These are phyloP conservation scores for Venturia carpophila DNA, from an alignment of 2,329 filamentous ascomycete genomes.

Conservation along the genomic window DNA sequence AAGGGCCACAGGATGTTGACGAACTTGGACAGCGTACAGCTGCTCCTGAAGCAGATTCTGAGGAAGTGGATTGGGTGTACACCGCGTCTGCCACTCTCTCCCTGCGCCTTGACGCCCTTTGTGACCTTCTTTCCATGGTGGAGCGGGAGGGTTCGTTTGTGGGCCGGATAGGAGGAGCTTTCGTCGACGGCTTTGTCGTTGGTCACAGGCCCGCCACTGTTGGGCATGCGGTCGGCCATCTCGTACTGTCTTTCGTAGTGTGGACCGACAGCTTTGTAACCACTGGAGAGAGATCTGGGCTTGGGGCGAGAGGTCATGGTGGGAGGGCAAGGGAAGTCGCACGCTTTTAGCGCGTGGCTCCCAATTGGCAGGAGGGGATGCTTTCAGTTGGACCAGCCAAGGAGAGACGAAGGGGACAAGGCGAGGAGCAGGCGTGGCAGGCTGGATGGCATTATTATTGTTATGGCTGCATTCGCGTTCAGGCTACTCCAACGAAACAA, in stretches of 20 bases:
- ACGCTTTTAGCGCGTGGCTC: neutral
- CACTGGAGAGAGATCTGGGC: neutral
- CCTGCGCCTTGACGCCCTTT: slow-evolving; percentile 34
- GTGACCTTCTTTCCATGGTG: slow-evolving; percentile 18
- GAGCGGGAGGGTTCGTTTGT: slow-evolving; percentile 14
- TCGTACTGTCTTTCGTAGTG: neutral
- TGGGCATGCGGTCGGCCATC: slow-evolving; percentile 6
- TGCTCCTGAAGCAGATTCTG: slow-evolving; percentile 55
- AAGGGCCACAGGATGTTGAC: slow-evolving; percentile 70
- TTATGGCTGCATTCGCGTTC: neutral
- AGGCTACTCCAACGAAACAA: neutral
- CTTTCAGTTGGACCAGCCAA: neutral
- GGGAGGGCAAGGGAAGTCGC: neutral
- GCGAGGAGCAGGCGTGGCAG: neutral
- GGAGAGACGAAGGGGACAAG: neutral
- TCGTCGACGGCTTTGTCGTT: slow-evolving; percentile 10
- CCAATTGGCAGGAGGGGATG: neutral
- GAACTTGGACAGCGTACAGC: slow-evolving; percentile 53
- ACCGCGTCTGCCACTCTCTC: slow-evolving; percentile 61
- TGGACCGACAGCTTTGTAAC: neutral
- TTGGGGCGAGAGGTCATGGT: slow-evolving; percentile 15
- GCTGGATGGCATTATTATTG: neutral
- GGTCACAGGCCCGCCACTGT: neutral
- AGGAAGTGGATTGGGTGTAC: slow-evolving; percentile 58
- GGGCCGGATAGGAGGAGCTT: slow-evolving; percentile 9